Evolutionary conservation across 331 rosid genomes (phyloP).

Genomic region (Ulmus americana): DNA sequence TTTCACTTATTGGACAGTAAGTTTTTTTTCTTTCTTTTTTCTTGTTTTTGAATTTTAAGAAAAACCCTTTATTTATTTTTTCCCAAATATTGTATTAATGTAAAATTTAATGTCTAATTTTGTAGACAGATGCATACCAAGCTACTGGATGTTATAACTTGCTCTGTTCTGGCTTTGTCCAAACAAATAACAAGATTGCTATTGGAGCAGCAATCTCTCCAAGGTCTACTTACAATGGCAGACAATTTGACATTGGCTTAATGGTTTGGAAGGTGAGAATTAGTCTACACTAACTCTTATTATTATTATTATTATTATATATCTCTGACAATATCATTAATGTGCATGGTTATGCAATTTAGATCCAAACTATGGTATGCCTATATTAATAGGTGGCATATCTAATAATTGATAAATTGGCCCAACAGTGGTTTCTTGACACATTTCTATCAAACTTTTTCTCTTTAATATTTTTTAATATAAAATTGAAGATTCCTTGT

Average conservation of each 20-base stretch:
- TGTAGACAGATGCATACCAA: conserved; percentile 90
- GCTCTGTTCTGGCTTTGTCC: conserved; percentile 92
- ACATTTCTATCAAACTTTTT: conserved; percentile 17
- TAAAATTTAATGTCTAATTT: conserved; percentile 4
- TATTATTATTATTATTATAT: not conserved
- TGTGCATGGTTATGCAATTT: conserved; percentile 12
- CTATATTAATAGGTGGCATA: not conserved
- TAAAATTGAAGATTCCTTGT: conserved; percentile 15
- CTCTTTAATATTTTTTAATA: conserved; percentile 12
- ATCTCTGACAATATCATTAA: conserved; percentile 17
- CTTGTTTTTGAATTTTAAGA: not conserved
- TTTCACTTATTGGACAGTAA: conserved; percentile 97
- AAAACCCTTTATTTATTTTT: not conserved
- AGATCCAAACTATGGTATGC: conserved; percentile 2
- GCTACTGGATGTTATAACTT: conserved; percentile 95
- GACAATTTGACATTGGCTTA: conserved; percentile 91
- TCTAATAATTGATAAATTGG: not conserved
- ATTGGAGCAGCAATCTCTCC: conserved; percentile 97
- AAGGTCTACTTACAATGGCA: conserved; percentile 61
- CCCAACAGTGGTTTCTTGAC: conserved; percentile 32
- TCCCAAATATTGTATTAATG: not conserved
- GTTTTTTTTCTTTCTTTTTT: conserved; percentile 23
- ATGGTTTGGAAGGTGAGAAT: conserved; percentile 92
- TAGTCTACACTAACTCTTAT: not conserved
- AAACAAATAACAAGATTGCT: conserved; percentile 84